Conservation (phyloP, 2,329 filamentous ascomycete species). For the Fusarium verrucosum region DNA sequence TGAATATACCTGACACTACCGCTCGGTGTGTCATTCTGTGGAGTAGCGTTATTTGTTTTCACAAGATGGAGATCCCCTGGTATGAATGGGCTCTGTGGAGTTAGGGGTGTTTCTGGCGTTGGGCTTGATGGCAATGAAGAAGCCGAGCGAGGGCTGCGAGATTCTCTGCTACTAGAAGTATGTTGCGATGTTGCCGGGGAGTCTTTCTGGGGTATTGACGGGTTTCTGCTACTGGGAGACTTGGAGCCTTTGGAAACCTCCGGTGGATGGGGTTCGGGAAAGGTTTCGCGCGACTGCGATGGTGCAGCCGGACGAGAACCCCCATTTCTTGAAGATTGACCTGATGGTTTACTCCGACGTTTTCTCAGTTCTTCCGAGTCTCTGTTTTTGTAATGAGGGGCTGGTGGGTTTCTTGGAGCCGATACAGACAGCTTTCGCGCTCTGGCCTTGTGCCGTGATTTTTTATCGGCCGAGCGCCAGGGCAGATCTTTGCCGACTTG, state of each 20-base stretch:
- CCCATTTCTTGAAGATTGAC: too few species aligned
- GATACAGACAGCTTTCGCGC: too few species aligned
- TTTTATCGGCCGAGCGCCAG: neutral
- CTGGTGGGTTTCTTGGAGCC: too few species aligned
- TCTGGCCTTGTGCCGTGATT: too few species aligned
- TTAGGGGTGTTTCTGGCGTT: neutral
- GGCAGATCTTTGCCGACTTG: too few species aligned
- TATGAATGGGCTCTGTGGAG: neutral
- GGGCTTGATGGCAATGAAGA: fast-evolving
- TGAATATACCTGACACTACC: fast-evolving
- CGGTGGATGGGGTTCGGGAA: too few species aligned
- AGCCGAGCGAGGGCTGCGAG: neutral
- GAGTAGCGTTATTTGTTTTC: fast-evolving
- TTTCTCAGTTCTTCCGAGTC: too few species aligned
- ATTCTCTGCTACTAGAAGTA: neutral
- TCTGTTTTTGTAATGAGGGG: too few species aligned
- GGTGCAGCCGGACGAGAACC: too few species aligned
- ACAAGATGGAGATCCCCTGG: fast-evolving
- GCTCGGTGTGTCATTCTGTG: fast-evolving
- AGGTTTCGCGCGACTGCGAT: too few species aligned
- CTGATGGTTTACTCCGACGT: too few species aligned
- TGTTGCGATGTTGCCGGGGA: too few species aligned
- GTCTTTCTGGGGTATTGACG: fast-evolving
- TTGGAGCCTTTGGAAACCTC: neutral
- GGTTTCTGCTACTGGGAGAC: fast-evolving